A percentile compares a stretch with the other conserved stretches of the same genome.
Evolutionary conservation across 192 early-diverging fungal species (phyloP).

Genomic region (Pecoramyces ruminantium): DNA sequence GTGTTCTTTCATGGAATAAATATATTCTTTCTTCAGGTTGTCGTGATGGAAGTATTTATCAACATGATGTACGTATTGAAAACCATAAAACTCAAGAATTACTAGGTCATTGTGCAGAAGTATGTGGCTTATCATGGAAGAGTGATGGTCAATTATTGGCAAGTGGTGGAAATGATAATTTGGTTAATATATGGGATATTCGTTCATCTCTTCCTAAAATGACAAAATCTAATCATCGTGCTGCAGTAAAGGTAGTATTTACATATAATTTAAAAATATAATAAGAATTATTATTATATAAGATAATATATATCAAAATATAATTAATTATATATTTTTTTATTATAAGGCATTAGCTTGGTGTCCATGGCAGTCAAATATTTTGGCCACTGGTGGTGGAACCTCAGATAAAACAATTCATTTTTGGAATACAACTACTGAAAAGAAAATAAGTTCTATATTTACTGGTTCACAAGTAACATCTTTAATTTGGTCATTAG

Average conservation of each 20-base stretch:
- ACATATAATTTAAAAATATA: too few species aligned
- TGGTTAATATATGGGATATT: slow-evolving; percentile 39
- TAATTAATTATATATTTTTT: neutral
- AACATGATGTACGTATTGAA: slow-evolving; percentile 84
- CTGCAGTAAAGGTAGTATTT: slow-evolving; percentile 36
- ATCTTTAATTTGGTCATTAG: slow-evolving; percentile 26
- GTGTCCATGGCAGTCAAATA: slow-evolving; percentile 73
- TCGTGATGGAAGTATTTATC: slow-evolving; percentile 77
- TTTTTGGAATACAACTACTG: slow-evolving; percentile 34
- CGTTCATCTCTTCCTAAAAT: slow-evolving; percentile 15
- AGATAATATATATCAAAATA: neutral
- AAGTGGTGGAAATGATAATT: slow-evolving; percentile 38
- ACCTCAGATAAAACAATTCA: slow-evolving; percentile 27
- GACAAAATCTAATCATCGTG: slow-evolving; percentile 31
- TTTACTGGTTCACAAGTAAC: slow-evolving; percentile 39
- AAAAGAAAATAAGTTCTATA: slow-evolving; percentile 11
- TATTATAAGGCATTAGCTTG: slow-evolving; percentile 61
- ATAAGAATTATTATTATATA: neutral
- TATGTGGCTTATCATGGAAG: slow-evolving; percentile 31
- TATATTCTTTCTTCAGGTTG: slow-evolving; percentile 70
- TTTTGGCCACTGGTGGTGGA: slow-evolving; percentile 39
- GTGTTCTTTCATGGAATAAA: slow-evolving; percentile 70
- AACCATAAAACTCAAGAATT: slow-evolving; percentile 63
- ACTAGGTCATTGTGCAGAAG: slow-evolving; percentile 41
- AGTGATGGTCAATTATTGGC: slow-evolving; percentile 27